A percentile compares a stretch with the other conserved stretches of the same genome.
Conservation (phyloP, 129 eudicot species). For the sunflower (Helianthus annuus) region DNA sequence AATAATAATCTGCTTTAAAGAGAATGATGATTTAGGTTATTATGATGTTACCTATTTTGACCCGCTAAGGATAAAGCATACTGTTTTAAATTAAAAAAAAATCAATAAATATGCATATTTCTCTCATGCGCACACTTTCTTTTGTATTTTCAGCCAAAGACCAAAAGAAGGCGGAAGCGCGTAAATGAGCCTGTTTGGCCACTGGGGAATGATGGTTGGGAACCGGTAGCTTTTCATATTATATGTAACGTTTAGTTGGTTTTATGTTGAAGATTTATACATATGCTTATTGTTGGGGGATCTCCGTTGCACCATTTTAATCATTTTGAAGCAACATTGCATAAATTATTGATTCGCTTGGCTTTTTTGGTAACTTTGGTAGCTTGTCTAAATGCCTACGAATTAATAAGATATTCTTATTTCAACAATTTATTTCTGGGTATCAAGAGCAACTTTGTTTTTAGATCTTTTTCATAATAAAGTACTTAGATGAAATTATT, state of each 20-base stretch:
- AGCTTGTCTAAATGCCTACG: background rate
- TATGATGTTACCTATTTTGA: background rate
- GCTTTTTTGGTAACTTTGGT: background rate
- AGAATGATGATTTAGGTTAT: background rate
- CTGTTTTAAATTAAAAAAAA: background rate
- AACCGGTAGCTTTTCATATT: conserved; percentile 29
- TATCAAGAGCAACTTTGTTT: too few relatives aligned
- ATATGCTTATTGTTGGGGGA: conserved; percentile 24
- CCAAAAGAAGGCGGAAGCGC: conserved; percentile 78
- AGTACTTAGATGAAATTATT: too few relatives aligned
- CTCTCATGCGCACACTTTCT: conserved; percentile 2
- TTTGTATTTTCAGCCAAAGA: conserved; percentile 65
- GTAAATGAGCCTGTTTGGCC: conserved; percentile 41
- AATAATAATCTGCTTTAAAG: background rate
- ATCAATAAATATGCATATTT: background rate
- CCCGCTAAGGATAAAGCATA: background rate
- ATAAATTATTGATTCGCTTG: background rate
- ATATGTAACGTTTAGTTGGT: conserved; percentile 27
- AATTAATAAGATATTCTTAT: too few relatives aligned
- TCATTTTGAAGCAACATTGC: conserved; percentile 6
- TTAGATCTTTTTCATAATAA: too few relatives aligned
- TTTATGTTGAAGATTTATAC: conserved; percentile 28
- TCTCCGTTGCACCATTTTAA: conserved; percentile 11
- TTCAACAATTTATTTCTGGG: too few relatives aligned
- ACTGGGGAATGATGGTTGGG: conserved; percentile 12